Evolutionary conservation across 2,329 filamentous ascomycete species (phyloP), one percentile per base, ranked within the genome.

Genomic region (Claviceps lovelessii): DNA sequence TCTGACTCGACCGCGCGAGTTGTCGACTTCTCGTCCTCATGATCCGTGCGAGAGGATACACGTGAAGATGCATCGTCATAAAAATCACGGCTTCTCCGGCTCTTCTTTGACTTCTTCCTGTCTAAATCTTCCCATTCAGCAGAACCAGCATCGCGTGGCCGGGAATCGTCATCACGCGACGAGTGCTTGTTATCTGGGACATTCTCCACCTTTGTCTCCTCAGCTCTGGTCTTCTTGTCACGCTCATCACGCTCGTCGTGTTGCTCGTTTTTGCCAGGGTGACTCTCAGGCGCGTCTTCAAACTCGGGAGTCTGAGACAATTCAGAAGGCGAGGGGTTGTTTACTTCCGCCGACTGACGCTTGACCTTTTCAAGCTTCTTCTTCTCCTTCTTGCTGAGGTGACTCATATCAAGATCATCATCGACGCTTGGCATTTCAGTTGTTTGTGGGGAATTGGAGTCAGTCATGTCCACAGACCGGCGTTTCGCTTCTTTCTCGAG

Each of bases 381-480:
- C 60, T 71, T 71, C 56, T 77, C 73, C 63, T 76, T 77, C 61
- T 75, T 77, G 63, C 68, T 75, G 47, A 72, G 59, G 55, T 70
- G 65, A 11, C 8, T 53, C 5, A 65, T 63, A 11, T 61, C 59
- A 10, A 52, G 56, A 50, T 62, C 59, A 50, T 62, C 59, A 41
- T 64, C 61, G 11, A 59, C 55, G 6, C 59, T 56, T 8, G 58
- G 46, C 4, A 49, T 37, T 15, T 49, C 54, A 3, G 54, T 51
- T 1, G 49, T 52, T 19, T 49, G 42, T 10, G 53, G 15, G 49
- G 23, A 8, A 31, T 57, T 54, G n/a, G 47, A 51, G 9, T 59
- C 55, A 28, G 45, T 48, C 4, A 47, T 19, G 15, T 64, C 62
- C 5, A 55, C 73, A 68, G 57, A 70, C 50, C 65, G 64, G 57